A percentile compares a stretch with the other conserved stretches of the same genome.
These are phyloP conservation scores for Neurospora pannonica DNA, from an alignment of 495 filamentous ascomycete species.

Conservation along the genomic window DNA sequence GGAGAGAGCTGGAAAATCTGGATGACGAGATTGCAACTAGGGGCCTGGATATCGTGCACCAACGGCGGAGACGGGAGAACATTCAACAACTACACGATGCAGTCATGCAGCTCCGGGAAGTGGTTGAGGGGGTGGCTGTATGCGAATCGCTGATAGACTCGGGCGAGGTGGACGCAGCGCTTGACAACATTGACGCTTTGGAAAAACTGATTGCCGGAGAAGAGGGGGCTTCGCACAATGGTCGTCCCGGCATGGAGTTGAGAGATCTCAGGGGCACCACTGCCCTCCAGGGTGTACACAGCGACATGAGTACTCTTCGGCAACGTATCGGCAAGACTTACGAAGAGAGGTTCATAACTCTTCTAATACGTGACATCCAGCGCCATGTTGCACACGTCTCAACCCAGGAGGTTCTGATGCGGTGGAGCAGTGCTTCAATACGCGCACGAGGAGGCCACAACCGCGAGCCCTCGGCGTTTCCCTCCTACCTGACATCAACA, in stretches of 20 bases:
- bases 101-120: conserved; percentile 68
- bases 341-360: conserved; percentile 69
- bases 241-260: conserved; percentile 19
- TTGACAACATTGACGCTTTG: conserved; percentile 63
- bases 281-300: conserved; percentile 69
- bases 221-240: conserved; percentile 20
- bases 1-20: conserved; percentile 67
- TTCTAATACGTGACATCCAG: conserved; percentile 69
- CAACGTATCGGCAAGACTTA: conserved; percentile 78
- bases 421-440: conserved; percentile 54
- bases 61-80: conserved; percentile 75
- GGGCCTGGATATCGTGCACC: conserved; percentile 76
- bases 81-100: conserved; percentile 72
- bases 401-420: conserved; percentile 59
- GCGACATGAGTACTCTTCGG: conserved; percentile 65
- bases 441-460: conserved; percentile 52
- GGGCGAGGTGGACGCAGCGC: conserved; percentile 69
- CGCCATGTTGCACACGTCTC: conserved; percentile 74
- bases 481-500: conserved; percentile 63
- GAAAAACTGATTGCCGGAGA: conserved; percentile 73
- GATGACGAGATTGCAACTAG: conserved; percentile 82
- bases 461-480: conserved; percentile 55
- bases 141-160: conserved; percentile 76
- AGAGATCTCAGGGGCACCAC: conserved; percentile 70
- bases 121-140: conserved; percentile 63